Evolutionary conservation across 106 monocot genomes (phyloP).

Genomic region (Chionographis japonica): DNA sequence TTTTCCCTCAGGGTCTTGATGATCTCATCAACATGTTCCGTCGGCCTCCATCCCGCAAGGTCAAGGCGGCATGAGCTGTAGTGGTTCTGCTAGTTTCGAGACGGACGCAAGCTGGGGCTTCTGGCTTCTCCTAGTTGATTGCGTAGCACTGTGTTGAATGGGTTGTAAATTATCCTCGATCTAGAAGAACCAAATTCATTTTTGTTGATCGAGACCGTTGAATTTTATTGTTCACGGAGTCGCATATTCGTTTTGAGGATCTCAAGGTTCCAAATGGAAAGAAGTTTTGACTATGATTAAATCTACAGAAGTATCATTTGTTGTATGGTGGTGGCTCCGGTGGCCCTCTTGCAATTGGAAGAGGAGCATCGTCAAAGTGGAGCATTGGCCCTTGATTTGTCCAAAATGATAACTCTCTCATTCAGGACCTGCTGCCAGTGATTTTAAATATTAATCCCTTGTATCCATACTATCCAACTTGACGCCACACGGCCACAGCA

Average conservation of each 20-base stretch:
- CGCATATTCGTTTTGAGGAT: too few species aligned
- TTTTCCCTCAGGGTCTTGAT: slow-evolving; percentile 69
- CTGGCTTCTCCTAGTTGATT: too few species aligned
- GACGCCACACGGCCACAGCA: neutral
- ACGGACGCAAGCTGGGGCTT: too few species aligned
- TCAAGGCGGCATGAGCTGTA: slow-evolving; percentile 51
- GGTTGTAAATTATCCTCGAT: too few species aligned
- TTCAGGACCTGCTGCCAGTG: slow-evolving; percentile 30
- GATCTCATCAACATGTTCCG: slow-evolving; percentile 97
- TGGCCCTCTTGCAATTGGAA: slow-evolving; percentile 42
- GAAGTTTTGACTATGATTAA: neutral
- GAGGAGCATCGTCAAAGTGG: neutral
- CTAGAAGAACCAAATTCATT: too few species aligned
- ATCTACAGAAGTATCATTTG: neutral
- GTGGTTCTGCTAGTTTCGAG: neutral
- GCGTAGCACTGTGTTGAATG: too few species aligned
- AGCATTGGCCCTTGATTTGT: slow-evolving; percentile 29
- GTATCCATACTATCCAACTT: neutral
- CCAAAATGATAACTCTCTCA: slow-evolving; percentile 48
- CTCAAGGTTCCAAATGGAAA: too few species aligned
- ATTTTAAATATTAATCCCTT: neutral
- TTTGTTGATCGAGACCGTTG: too few species aligned
- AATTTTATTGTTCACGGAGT: too few species aligned
- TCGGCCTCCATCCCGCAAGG: slow-evolving; percentile 70
- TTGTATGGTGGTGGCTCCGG: slow-evolving; percentile 10